Evolutionary conservation across 1,284 basidiomycete genomes (phyloP).

Genomic region (Omphalotus olearius): DNA sequence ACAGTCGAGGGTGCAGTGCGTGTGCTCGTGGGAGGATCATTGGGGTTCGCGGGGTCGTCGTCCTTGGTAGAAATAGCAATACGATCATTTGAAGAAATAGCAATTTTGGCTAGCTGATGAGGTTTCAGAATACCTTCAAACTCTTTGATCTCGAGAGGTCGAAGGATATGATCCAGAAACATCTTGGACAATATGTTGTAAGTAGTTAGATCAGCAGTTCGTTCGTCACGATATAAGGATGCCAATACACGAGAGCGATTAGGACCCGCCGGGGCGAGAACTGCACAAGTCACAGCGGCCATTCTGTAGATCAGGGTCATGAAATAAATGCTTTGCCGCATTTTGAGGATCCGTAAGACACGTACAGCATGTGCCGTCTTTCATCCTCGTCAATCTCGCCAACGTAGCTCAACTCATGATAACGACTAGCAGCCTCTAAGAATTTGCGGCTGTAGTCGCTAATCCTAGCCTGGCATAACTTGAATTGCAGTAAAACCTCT

Average conservation of each 20-base stretch:
- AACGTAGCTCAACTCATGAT: conserved; percentile 91
- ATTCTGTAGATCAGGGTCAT: conserved; percentile 41
- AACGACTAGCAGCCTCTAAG: conserved; percentile 90
- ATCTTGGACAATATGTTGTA: conserved; percentile 94
- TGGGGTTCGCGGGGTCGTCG: conserved; percentile 40
- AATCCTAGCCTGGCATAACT: conserved; percentile 89
- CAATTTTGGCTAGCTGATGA: conserved; percentile 91
- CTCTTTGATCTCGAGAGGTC: conserved; percentile 81
- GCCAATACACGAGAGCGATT: conserved; percentile 91
- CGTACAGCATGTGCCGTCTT: conserved; percentile 80
- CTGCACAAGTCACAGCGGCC: conserved; percentile 91
- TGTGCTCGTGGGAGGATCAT: conserved; percentile 58
- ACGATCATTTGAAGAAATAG: conserved; percentile 74
- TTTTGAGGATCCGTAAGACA: conserved; percentile 5
- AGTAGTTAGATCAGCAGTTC: conserved; percentile 74
- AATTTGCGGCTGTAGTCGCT: conserved; percentile 91
- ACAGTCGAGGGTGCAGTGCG: conserved; percentile 89
- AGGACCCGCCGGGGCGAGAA: conserved; percentile 96
- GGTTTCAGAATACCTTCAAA: conserved; percentile 86
- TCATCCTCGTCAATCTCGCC: conserved; percentile 89
- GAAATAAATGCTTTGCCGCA: conserved; percentile 9
- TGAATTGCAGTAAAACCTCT: conserved; percentile 77
- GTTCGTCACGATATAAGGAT: conserved; percentile 91
- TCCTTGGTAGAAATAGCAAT: conserved; percentile 61
- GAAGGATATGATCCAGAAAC: conserved; percentile 95